Conservation (phyloP, 2,329 filamentous ascomycete species). For the Hypoxylon sp. region DNA sequence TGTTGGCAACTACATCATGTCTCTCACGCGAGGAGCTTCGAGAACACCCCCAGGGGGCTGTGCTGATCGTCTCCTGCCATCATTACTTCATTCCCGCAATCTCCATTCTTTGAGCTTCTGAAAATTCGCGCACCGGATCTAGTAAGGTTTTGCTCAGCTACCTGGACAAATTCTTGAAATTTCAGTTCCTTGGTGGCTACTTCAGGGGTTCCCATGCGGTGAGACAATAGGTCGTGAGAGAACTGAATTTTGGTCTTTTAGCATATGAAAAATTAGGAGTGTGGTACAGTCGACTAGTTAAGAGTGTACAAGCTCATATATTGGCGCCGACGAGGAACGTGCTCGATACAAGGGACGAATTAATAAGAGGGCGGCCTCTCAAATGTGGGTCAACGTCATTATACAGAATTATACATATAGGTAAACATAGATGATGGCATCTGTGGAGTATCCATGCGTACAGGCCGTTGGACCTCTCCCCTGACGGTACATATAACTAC, state of each 20-base stretch:
- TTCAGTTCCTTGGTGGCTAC: conserved; percentile 13
- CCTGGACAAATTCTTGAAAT: conserved; percentile 7
- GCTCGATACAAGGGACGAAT: conserved; percentile 6
- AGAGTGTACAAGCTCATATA: conserved; percentile 13
- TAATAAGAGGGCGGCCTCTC: conserved; percentile 29
- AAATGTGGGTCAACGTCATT: conserved; percentile 31
- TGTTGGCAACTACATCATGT: conserved; percentile 21
- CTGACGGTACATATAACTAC: too few relatives aligned
- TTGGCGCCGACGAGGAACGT: conserved; percentile 13
- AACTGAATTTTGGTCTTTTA: conserved; percentile 22
- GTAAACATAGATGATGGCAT: neutral
- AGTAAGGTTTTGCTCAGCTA: conserved; percentile 35
- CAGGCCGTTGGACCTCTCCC: conserved; percentile 1
- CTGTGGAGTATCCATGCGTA: conserved; percentile 19
- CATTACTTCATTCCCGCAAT: neutral
- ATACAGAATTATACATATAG: neutral
- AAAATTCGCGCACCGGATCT: conserved; percentile 47
- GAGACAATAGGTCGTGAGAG: conserved; percentile 17
- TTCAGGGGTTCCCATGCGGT: conserved; percentile 9
- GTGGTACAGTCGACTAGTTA: conserved; percentile 21
- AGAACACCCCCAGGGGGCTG: conserved; percentile 24
- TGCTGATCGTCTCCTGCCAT: conserved; percentile 16
- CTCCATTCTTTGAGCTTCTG: conserved; percentile 19
- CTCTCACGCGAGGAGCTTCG: conserved; percentile 11
- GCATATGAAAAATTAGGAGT: conserved; percentile 19